Conservation (phyloP, 2,329 filamentous ascomycete species). For the Penicillium sp. region DNA sequence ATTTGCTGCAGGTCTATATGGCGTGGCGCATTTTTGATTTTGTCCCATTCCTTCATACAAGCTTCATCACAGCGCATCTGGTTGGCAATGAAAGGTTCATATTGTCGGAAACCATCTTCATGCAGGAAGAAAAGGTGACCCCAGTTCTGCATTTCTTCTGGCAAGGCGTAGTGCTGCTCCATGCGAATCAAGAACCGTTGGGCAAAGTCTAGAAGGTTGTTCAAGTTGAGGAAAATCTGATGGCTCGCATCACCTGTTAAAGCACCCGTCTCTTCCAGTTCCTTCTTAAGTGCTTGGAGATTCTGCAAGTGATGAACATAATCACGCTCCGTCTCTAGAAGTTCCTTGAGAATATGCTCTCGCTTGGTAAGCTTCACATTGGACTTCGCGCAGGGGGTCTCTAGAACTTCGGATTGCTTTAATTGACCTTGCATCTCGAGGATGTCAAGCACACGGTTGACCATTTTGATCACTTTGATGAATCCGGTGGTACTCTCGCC, state of each 20-base stretch:
- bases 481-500: constrained; percentile 95
- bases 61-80: constrained; percentile 84
- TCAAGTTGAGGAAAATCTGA: constrained; percentile 94
- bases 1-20: constrained; percentile 68
- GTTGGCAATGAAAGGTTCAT: constrained; percentile 96
- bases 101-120: constrained; percentile 85
- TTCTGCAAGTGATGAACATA: constrained; percentile 97
- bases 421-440: constrained; percentile 76
- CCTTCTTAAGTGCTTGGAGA: constrained; percentile 85
- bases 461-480: constrained; percentile 91
- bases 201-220: constrained; percentile 91
- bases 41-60: constrained; percentile 83
- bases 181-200: constrained; percentile 91
- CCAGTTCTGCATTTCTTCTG: constrained; percentile 79
- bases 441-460: constrained; percentile 87
- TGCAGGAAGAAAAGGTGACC: constrained; percentile 84
- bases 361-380: constrained; percentile 65
- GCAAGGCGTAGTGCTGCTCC: constrained; percentile 87
- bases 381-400: constrained; percentile 49
- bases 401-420: constrained; percentile 54
- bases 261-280: constrained; percentile 80
- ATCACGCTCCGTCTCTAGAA: constrained; percentile 93
- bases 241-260: constrained; percentile 88
- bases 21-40: constrained; percentile 68
- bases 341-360: constrained; percentile 85